These are phyloP conservation scores for Suillus decipiens DNA, from an alignment of 768 basidiomycete genomes.

Conservation along the genomic window DNA sequence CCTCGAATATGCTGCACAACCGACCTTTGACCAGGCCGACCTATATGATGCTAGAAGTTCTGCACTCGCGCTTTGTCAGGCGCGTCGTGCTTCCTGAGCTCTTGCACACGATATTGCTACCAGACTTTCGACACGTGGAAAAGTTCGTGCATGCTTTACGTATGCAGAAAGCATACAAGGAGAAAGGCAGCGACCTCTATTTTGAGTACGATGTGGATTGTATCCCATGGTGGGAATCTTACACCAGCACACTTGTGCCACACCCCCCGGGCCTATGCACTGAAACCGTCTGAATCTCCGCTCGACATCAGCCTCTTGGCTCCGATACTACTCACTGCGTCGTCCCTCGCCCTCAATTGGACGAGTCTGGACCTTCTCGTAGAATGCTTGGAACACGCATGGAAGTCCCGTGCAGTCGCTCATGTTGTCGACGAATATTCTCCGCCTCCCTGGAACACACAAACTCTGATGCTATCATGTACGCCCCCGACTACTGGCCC, in stretches of 20 bases:
- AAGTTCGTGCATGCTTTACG: slow-evolving; percentile 35
- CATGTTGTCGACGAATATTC: slow-evolving; percentile 18
- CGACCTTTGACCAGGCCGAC: slow-evolving; percentile 15
- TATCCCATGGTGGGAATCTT: slow-evolving; percentile 4
- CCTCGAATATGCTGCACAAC: slow-evolving; percentile 32
- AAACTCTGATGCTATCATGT: slow-evolving; percentile 36
- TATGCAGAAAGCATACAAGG: slow-evolving; percentile 23
- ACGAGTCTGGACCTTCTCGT: slow-evolving; percentile 36
- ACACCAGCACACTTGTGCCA: neutral
- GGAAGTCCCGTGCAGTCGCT: neutral
- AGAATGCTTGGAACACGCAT: slow-evolving; percentile 28
- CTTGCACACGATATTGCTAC: slow-evolving; percentile 40
- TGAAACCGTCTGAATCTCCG: slow-evolving; percentile 9
- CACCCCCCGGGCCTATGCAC: neutral
- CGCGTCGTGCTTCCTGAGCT: slow-evolving; percentile 40
- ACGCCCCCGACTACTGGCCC: slow-evolving; percentile 36
- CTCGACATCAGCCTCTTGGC: slow-evolving; percentile 20
- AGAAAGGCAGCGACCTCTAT: slow-evolving; percentile 23
- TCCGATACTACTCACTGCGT: slow-evolving; percentile 10
- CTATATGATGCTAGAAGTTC: slow-evolving; percentile 11
- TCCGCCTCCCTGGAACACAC: slow-evolving; percentile 24
- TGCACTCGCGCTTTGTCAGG: slow-evolving; percentile 34
- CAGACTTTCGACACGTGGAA: neutral
- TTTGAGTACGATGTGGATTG: slow-evolving; percentile 42
- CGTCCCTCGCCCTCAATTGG: slow-evolving; percentile 34